phyloP scores from a whole-genome alignment of 257 asterid genomes.

The Prunella vulgaris region DNA sequence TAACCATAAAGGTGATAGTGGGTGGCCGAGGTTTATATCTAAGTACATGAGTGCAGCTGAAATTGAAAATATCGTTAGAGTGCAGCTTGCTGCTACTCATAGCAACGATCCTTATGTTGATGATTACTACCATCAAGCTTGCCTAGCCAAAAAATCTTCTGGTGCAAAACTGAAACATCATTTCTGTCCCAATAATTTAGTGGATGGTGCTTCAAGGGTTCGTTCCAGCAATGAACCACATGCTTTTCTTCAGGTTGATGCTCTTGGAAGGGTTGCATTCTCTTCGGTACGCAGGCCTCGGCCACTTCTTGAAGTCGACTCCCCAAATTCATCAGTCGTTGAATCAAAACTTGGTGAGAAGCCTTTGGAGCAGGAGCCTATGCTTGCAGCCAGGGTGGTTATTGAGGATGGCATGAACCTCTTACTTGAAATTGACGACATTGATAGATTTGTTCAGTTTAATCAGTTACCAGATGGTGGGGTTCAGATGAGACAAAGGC shows the following conservation, averaged over 20 bases:
- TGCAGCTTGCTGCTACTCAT: constrained; percentile 89
- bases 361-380: constrained; percentile 96
- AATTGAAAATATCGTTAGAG: constrained; percentile 73
- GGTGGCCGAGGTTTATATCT: constrained; percentile 72
- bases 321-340: constrained; percentile 47
- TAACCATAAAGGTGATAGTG: constrained; percentile 41
- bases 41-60: constrained; percentile 85
- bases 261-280: constrained; percentile 86
- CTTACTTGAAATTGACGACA: constrained; percentile 89
- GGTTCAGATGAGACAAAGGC: constrained; percentile 52
- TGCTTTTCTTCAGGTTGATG: constrained; percentile 90
- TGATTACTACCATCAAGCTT: constrained; percentile 92
- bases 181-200: constrained; percentile 71
- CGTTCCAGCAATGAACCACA: constrained; percentile 75
- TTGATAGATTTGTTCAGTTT: constrained; percentile 73
- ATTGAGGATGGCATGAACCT: constrained; percentile 85
- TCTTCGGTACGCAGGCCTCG: constrained; percentile 94
- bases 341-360: constrained; percentile 59
- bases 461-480: constrained; percentile 68
- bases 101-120: constrained; percentile 90
- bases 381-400: constrained; percentile 94
- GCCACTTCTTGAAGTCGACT: constrained; percentile 87
- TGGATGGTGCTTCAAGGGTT: constrained; percentile 55
- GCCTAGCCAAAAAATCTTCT: constrained; percentile 67
- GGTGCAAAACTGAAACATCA: constrained; percentile 75